Percentiles rank a stretch among this genome's conserved stretches.
phyloP scores from a whole-genome alignment of 768 basidiomycete species.

The Tulasnella sp. region DNA sequence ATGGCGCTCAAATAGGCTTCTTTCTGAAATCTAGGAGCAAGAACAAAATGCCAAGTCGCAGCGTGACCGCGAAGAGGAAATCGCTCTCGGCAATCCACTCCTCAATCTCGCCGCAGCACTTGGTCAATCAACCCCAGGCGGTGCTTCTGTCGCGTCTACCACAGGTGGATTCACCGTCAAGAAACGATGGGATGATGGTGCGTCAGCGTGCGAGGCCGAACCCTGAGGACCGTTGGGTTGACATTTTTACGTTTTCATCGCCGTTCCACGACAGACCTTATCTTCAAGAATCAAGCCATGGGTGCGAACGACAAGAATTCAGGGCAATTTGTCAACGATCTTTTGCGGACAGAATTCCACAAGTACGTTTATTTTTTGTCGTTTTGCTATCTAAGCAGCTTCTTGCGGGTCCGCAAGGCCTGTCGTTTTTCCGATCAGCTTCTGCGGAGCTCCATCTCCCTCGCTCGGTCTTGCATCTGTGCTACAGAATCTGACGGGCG shows the following conservation, averaged over 20 bases:
- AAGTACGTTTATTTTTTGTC: constrained; percentile 42
- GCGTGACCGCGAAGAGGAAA: constrained; percentile 60
- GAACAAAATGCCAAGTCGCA: constrained; percentile 56
- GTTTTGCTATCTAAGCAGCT: background rate
- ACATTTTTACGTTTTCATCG: constrained; percentile 10
- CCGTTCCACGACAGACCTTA: constrained; percentile 54
- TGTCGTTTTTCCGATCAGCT: background rate
- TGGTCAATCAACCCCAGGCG: constrained; percentile 56
- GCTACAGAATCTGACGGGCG: background rate
- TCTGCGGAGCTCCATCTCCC: background rate
- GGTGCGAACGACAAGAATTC: constrained; percentile 49
- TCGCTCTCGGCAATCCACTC: constrained; percentile 81
- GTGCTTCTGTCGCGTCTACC: constrained; percentile 53
- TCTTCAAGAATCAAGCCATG: constrained; percentile 97
- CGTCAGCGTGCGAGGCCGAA: constrained; percentile 25
- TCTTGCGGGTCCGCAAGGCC: background rate
- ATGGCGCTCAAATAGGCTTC: background rate
- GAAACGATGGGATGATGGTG: constrained; percentile 91
- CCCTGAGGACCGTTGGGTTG: constrained; percentile 8
- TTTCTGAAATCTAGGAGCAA: constrained; percentile 43
- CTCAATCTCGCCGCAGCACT: constrained; percentile 87
- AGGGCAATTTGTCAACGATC: constrained; percentile 90
- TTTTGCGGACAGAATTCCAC: constrained; percentile 89
- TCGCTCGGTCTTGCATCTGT: constrained; percentile 3
- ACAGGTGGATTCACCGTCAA: constrained; percentile 87